A percentile compares a stretch with the other conserved stretches of the same genome.
phyloP scores from a whole-genome alignment of 345 rosid species.

The Salix dunnii region DNA sequence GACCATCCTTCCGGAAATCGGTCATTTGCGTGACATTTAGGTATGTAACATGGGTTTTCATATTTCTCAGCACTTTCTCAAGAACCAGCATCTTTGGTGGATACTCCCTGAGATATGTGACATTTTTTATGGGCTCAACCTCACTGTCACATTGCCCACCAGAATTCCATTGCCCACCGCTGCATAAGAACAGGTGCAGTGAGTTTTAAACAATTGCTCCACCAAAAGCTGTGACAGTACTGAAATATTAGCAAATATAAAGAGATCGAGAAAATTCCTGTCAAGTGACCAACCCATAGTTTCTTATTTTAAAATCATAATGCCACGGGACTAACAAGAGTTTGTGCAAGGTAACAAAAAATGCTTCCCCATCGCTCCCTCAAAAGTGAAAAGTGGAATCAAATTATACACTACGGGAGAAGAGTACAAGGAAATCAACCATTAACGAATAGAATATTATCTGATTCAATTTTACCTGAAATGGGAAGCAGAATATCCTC shows the following conservation, averaged over 20 bases:
- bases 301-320: not conserved
- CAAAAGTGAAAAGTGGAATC: not conserved
- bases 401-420: not conserved
- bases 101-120: conserved; percentile 57
- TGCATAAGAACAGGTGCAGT: conserved; percentile 20
- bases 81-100: conserved; percentile 76
- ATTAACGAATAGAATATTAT: not conserved
- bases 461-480: conserved; percentile 55
- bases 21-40: conserved; percentile 80
- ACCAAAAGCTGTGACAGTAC: not conserved
- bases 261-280: not conserved
- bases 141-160: conserved; percentile 89
- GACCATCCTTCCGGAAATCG: conserved; percentile 87
- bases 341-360: not conserved
- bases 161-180: conserved; percentile 99
- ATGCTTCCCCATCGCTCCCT: not conserved
- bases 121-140: conserved; percentile 79
- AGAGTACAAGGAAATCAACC: not conserved
- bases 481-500: conserved; percentile 94
- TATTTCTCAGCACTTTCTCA: conserved; percentile 65
- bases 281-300: not conserved
- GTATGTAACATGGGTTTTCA: conserved; percentile 77
- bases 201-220: not conserved
- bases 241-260: not conserved
- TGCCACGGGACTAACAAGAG: not conserved